Evolutionary conservation across 192 early-diverging fungal genomes (phyloP).

Genomic region (Rhizophagus sp.): DNA sequence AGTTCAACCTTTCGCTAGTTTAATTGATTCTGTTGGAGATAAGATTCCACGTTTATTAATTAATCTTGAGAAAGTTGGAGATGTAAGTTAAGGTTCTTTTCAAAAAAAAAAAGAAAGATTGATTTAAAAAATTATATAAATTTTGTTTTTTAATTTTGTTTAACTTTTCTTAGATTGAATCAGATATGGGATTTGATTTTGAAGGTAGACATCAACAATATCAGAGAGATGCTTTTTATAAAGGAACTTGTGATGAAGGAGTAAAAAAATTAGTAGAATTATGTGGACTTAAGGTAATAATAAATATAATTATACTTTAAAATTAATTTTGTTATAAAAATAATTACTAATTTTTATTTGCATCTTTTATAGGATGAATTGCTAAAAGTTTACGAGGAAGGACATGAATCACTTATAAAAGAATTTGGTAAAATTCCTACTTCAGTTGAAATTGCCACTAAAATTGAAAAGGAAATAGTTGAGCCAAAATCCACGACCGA

Average conservation of each 20-base stretch:
- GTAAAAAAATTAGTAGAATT: constrained; percentile 64
- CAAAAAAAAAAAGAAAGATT: too few species aligned
- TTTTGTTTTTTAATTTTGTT: neutral
- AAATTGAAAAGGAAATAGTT: neutral
- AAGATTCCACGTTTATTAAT: constrained; percentile 86
- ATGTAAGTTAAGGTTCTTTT: constrained; percentile 36
- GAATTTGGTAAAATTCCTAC: neutral
- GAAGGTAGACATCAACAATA: constrained; percentile 59
- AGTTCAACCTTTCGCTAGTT: constrained; percentile 87
- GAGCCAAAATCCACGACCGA: neutral
- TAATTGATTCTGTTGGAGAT: constrained; percentile 65
- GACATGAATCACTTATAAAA: neutral
- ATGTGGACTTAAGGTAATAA: constrained; percentile 69
- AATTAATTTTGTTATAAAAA: neutral
- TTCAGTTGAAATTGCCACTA: neutral
- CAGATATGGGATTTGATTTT: constrained; percentile 76
- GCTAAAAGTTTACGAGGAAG: neutral
- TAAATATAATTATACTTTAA: neutral
- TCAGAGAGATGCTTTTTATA: constrained; percentile 75
- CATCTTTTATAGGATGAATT: neutral
- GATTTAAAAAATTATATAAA: neutral
- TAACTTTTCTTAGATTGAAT: constrained; percentile 20
- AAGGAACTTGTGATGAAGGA: constrained; percentile 86
- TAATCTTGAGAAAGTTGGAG: constrained; percentile 83
- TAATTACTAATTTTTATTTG: neutral